A percentile compares a stretch with the other conserved stretches of the same genome.
phyloP scores from a whole-genome alignment of 495 filamentous ascomycete genomes.

The Trichoderma orchidacearum region DNA sequence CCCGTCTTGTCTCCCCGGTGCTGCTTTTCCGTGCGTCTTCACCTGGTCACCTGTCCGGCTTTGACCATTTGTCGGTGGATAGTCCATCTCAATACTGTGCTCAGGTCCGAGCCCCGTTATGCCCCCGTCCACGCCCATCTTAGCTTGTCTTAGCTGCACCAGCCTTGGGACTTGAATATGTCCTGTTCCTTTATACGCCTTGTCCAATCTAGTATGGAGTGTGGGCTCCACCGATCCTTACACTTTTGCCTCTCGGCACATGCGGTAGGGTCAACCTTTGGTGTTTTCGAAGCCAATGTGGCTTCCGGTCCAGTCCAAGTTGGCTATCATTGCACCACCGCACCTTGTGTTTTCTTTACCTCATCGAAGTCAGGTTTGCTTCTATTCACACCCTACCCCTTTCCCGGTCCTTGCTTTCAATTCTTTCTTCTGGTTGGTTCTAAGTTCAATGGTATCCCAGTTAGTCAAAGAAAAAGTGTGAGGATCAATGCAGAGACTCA shows the following conservation, averaged over 20 bases:
- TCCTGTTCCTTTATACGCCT: background rate
- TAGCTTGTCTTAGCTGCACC: background rate
- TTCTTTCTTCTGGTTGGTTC: slow-evolving; percentile 2
- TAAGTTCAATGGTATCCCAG: background rate
- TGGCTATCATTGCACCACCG: background rate
- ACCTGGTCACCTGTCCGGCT: background rate
- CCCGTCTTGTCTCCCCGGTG: background rate
- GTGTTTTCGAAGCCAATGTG: background rate
- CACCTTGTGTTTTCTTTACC: background rate
- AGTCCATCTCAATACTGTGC: background rate
- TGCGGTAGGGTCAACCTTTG: background rate
- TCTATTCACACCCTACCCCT: background rate
- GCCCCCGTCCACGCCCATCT: background rate
- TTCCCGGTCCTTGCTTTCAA: background rate
- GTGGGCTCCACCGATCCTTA: background rate
- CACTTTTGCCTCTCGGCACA: background rate
- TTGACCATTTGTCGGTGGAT: background rate
- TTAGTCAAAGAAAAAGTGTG: background rate
- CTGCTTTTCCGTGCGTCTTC: too few relatives aligned
- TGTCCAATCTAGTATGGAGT: background rate
- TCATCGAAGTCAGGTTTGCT: background rate
- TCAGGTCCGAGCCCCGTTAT: background rate
- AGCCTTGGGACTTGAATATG: background rate
- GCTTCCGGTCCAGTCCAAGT: background rate
- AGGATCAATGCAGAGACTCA: background rate